Percentiles rank a stretch among this genome's conserved stretches.
phyloP scores from a whole-genome alignment of 1,284 basidiomycete genomes.

The Peniophora sp. region DNA sequence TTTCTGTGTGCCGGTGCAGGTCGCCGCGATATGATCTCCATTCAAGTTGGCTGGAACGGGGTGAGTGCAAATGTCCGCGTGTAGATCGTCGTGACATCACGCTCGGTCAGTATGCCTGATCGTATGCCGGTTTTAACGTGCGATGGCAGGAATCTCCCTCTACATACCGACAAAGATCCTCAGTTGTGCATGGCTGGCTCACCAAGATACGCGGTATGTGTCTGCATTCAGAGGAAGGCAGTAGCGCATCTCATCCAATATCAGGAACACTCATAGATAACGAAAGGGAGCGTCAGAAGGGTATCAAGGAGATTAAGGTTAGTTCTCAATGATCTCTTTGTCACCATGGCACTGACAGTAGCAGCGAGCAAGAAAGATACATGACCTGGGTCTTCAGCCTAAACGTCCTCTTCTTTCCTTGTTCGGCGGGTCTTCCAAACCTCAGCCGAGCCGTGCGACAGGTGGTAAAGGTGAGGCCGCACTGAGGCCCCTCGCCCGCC shows the following conservation, averaged over 20 bases:
- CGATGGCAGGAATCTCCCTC: slow-evolving; percentile 35
- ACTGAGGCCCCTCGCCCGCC: too few relatives aligned
- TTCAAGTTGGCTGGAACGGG: slow-evolving; percentile 37
- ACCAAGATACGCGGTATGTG: slow-evolving; percentile 75
- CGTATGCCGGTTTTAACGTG: background rate
- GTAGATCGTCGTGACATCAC: slow-evolving; percentile 4
- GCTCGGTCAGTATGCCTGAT: slow-evolving; percentile 3
- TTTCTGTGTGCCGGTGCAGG: slow-evolving; percentile 1
- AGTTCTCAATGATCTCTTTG: too few relatives aligned
- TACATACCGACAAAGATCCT: slow-evolving; percentile 45
- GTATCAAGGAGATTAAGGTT: slow-evolving; percentile 26
- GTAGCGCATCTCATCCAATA: slow-evolving; percentile 17
- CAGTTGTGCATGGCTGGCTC: slow-evolving; percentile 68
- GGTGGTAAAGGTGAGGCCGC: too few relatives aligned
- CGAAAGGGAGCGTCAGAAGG: slow-evolving; percentile 49
- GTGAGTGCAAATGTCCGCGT: slow-evolving; percentile 20
- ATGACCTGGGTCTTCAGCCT: too few relatives aligned
- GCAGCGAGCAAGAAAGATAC: too few relatives aligned
- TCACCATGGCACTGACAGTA: too few relatives aligned
- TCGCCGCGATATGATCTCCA: slow-evolving; percentile 13
- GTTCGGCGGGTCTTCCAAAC: too few relatives aligned
- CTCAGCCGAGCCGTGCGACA: too few relatives aligned
- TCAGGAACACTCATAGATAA: slow-evolving; percentile 54
- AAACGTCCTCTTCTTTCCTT: too few relatives aligned
- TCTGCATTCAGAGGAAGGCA: slow-evolving; percentile 51